Base-by-base conservation (phyloP, 768 basidiomycete species). In the Agrocybe praecox region DNA sequence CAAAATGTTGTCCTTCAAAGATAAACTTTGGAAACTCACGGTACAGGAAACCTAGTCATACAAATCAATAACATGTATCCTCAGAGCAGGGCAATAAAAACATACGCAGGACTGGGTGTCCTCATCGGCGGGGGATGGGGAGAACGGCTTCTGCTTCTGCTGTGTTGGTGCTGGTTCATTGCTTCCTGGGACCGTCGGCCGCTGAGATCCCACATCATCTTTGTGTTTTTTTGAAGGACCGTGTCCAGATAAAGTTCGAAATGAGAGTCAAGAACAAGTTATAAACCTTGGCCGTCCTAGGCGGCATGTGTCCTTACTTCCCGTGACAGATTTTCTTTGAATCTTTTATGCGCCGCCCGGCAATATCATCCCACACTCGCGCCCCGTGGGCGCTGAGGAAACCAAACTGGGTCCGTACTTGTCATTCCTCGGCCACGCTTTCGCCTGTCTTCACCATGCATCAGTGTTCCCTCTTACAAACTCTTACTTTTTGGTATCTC, bases 151-250 rank as follows among this genome's bases (percentile, higher is more conserved):
- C 62, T 52, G 19, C 58, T 63, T 42, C 67, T 58, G 24, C 49
- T 55, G 14, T 40, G 44, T 36, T 33, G 26, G 2, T 17, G 23
- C 8, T 47, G 19, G 6, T 42, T 18, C 18, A 29, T 15, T 6
- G 45, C 55, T 1, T 63, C 58, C 46, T 60, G 50, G 44, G 36
- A 6, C 12, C 65, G 61, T 32, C 57, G 46, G 29, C 66, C 62
- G 22, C 62, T 57, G 21, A 71, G 66, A 66, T 75, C 73, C 76
- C 76, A 77, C 77, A 77, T 77, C 76, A 74, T 77, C 57, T 69
- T 72, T 15, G n/a, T 17, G 10, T 18, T 33, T 26, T 33, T 19
- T 12, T 14, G 33, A 22, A 12, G 24, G 40, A 9, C n/a, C 4
- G 26, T 29, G 26, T 29, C 17, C 26, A 52, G 17, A 34, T 43